Evolutionary conservation across 2,329 filamentous ascomycete species (phyloP), one percentile per base, ranked within the genome.

Genomic region (Aspergillus terreus): DNA sequence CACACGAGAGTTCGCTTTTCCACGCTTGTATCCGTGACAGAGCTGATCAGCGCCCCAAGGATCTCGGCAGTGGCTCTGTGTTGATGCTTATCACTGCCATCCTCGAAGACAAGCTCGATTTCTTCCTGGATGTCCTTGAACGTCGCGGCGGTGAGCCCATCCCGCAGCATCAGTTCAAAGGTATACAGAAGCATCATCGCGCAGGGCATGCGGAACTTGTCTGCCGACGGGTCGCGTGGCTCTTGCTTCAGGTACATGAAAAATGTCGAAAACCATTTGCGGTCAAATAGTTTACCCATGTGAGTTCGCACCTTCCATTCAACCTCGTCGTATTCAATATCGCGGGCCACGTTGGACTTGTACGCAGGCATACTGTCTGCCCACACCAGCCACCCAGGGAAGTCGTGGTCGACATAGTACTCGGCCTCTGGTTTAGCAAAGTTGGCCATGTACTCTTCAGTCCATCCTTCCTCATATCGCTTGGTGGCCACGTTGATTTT

Each of bases 241-340:
- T 97, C 92, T 71, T 97, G 94, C 74, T 96, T 97, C 75, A 97
- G 82, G 67, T 92, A 97, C 21, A 86, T 88, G 64, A 99, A 99
- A 71, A 87, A 92, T 46, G 86, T 87, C 41, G 82, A 82, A 60
- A 96, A 85, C 95, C 94, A 99, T 25, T 90, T 82, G 45, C 85
- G 85, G 53, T 88, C 90, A 55, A 99, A 77, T 40, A 91, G 78
- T 50, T 81, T 80, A 44, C 92, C 94, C 63, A 99, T 94, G 64
- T 89, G 87, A 49, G 82, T 80, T 38, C 92, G 85, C 6, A 88
- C 83, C 1, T 78, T 78, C 61, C 74, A 84, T 70, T 99, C 94
- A 0, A 89, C 76, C 12, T 89, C 85, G 63, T 99, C 94, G 63
- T 94, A 99, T 42, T 82, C 71, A 76, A 96, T 64, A 71, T 85